A percentile compares a stretch with the other conserved stretches of the same genome.
Conservation (phyloP, 495 filamentous ascomycete species). For the Aspergillus biplanus region DNA sequence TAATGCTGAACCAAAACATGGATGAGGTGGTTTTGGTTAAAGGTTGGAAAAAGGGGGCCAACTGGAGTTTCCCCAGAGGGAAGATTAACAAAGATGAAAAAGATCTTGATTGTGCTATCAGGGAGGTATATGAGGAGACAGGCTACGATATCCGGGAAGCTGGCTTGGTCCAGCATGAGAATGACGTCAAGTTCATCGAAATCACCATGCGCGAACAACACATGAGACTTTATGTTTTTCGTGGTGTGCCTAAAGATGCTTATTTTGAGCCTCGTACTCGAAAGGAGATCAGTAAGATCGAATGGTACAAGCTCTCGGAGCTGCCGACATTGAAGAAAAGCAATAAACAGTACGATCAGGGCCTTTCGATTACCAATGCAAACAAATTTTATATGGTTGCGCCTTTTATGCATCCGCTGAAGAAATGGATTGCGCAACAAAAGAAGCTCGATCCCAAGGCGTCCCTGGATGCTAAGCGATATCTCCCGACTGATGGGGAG, state of each 20-base stretch:
- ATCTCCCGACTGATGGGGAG: constrained; percentile 36
- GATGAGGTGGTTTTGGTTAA: constrained; percentile 90
- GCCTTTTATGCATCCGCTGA: constrained; percentile 82
- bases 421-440: constrained; percentile 88
- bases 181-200: constrained; percentile 77
- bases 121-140: constrained; percentile 95
- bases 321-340: constrained; percentile 78
- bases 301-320: constrained; percentile 88
- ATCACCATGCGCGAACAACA: constrained; percentile 90
- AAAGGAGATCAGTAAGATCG: constrained; percentile 95
- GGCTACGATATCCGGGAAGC: constrained; percentile 79
- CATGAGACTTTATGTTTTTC: constrained; percentile 87
- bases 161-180: constrained; percentile 68
- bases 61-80: constrained; percentile 94
- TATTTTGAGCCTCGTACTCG: constrained; percentile 85
- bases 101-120: constrained; percentile 87
- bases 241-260: constrained; percentile 81
- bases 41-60: constrained; percentile 95
- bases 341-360: constrained; percentile 57
- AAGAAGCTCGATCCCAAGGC: constrained; percentile 63
- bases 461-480: constrained; percentile 24
- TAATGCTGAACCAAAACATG: constrained; percentile 89
- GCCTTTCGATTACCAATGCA: constrained; percentile 59
- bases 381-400: constrained; percentile 98
- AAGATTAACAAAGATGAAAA: constrained; percentile 98